Conservation (phyloP, 2,329 filamentous ascomycete species). For the Hypoxylon sp. region DNA sequence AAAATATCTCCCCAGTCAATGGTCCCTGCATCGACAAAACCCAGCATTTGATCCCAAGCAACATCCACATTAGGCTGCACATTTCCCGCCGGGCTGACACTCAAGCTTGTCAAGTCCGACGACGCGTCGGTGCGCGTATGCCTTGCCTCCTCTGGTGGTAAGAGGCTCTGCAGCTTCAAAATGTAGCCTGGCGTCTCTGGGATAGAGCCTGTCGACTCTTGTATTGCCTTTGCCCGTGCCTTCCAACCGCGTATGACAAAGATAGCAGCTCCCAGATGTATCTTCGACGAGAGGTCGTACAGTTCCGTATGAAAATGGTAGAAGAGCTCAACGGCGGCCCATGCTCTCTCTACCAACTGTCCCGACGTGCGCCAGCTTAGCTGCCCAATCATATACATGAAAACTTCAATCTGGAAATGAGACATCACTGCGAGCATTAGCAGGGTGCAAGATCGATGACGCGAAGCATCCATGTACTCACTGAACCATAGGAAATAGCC, state of each 20-base stretch:
- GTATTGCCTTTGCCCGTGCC: constrained; percentile 62
- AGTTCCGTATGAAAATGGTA: constrained; percentile 68
- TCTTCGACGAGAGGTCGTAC: constrained; percentile 63
- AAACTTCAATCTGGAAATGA: constrained; percentile 71
- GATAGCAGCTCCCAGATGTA: constrained; percentile 62
- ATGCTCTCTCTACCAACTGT: constrained; percentile 67
- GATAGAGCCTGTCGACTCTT: constrained; percentile 54
- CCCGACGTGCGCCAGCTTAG: constrained; percentile 66
- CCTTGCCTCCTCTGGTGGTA: constrained; percentile 60
- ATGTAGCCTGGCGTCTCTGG: constrained; percentile 64
- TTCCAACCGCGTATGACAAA: constrained; percentile 69
- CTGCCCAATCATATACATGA: constrained; percentile 69
- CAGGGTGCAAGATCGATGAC: constrained; percentile 4
- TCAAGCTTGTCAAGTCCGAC: constrained; percentile 25
- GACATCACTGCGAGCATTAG: constrained; percentile 49
- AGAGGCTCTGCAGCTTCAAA: constrained; percentile 59
- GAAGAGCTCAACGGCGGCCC: constrained; percentile 63
- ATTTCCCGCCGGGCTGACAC: constrained; percentile 10
- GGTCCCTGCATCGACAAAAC: constrained; percentile 50
- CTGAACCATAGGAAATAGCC: constrained; percentile 70
- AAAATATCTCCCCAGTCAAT: constrained; percentile 55
- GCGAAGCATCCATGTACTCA: constrained; percentile 50
- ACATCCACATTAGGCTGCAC: constrained; percentile 39
- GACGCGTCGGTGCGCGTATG: constrained; percentile 47
- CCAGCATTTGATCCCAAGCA: constrained; percentile 55